These are phyloP conservation scores for Colletotrichum spaethianum DNA, from an alignment of 2,329 filamentous ascomycete genomes.

Conservation along the genomic window DNA sequence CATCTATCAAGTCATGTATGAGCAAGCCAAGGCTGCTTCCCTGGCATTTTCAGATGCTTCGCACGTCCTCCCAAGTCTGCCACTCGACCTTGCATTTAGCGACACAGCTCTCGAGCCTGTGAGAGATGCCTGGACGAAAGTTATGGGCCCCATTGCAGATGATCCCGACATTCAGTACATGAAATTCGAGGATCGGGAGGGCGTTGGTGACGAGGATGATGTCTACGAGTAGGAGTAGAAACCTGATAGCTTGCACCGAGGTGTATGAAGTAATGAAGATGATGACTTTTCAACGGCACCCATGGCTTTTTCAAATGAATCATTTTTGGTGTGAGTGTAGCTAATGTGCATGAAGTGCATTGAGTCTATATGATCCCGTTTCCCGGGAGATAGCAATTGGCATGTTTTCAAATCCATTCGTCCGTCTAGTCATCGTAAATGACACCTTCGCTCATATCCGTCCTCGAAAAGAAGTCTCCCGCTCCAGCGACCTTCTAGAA, in stretches of 20 bases:
- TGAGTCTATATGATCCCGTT: slow-evolving; percentile 20
- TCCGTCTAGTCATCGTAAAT: background rate
- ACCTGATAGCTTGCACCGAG: slow-evolving; percentile 8
- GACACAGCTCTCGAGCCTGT: slow-evolving; percentile 79
- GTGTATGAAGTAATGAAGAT: slow-evolving; percentile 43
- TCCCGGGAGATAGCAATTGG: slow-evolving; percentile 25
- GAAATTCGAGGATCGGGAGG: slow-evolving; percentile 83
- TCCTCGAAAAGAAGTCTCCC: background rate
- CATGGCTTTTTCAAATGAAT: slow-evolving; percentile 1
- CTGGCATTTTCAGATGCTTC: slow-evolving; percentile 53
- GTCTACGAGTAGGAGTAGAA: slow-evolving; percentile 63
- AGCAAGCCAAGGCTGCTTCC: slow-evolving; percentile 59
- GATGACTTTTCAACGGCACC: slow-evolving; percentile 21
- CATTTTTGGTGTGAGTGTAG: slow-evolving; percentile 18
- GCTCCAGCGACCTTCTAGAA: background rate
- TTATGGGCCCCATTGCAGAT: slow-evolving; percentile 67
- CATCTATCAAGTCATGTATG: slow-evolving; percentile 70
- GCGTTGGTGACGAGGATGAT: slow-evolving; percentile 67
- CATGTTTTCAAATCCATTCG: background rate
- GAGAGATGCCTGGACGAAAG: slow-evolving; percentile 76
- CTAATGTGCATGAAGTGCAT: slow-evolving; percentile 35
- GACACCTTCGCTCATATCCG: background rate
- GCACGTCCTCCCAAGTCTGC: slow-evolving; percentile 70
- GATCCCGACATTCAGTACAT: slow-evolving; percentile 72
- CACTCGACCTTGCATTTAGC: slow-evolving; percentile 80